These are phyloP conservation scores for Calvatia gigantea DNA, from an alignment of 768 basidiomycete species.

Conservation along the genomic window DNA sequence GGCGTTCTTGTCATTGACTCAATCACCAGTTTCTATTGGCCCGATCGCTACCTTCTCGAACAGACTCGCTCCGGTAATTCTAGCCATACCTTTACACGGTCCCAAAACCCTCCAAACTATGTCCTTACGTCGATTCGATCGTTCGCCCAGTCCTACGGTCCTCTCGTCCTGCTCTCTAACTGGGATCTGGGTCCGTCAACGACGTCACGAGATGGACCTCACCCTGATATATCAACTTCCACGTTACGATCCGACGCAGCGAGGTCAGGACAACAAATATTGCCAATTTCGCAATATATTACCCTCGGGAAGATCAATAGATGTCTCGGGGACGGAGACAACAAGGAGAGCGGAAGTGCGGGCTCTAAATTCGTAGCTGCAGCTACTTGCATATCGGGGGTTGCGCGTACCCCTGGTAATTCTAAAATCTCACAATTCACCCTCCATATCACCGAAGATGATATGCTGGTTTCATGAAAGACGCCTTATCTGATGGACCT, in stretches of 20 bases:
- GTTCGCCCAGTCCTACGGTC: slow-evolving; percentile 11
- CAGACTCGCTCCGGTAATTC: slow-evolving; percentile 31
- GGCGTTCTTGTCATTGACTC: slow-evolving; percentile 75
- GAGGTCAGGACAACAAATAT: background rate
- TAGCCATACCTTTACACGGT: slow-evolving; percentile 11
- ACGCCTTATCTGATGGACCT: too few relatives aligned
- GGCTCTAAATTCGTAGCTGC: background rate
- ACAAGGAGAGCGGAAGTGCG: background rate
- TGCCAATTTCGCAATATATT: background rate
- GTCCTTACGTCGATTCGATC: slow-evolving; percentile 39
- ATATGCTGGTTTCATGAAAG: background rate
- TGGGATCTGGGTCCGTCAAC: slow-evolving; percentile 14
- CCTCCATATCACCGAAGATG: slow-evolving; percentile 8
- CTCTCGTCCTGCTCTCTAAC: slow-evolving; percentile 14
- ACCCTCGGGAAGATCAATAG: background rate
- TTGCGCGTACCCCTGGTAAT: slow-evolving; percentile 2
- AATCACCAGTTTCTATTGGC: slow-evolving; percentile 74
- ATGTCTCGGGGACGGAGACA: background rate
- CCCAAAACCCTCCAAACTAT: slow-evolving; percentile 30
- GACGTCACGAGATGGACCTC: slow-evolving; percentile 1
- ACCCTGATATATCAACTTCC: background rate
- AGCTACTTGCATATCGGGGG: background rate
- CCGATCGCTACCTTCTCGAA: slow-evolving; percentile 64
- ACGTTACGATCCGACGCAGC: background rate
- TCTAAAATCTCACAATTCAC: slow-evolving; percentile 1